Evolutionary conservation across 2,329 filamentous ascomycete genomes (phyloP).

Genomic region (Cercospora zeina): DNA sequence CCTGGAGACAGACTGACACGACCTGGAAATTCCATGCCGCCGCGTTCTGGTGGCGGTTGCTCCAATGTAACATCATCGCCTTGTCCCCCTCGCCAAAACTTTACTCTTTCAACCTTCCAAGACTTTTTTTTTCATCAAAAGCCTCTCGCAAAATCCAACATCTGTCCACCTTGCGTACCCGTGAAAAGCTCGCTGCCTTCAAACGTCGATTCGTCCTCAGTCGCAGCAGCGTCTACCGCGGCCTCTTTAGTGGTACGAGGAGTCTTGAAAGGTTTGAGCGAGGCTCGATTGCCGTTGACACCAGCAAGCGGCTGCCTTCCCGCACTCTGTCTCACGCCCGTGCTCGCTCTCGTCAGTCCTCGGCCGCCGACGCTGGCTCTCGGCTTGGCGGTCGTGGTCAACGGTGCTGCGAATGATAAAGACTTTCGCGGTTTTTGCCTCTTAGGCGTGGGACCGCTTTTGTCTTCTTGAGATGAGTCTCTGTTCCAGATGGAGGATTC

Average conservation of each 20-base stretch:
- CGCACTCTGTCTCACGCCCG: conserved; percentile 28
- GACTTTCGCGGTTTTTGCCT: conserved; percentile 33
- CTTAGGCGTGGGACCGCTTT: conserved; percentile 45
- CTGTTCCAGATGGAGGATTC: conserved; percentile 33
- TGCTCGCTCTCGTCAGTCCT: conserved; percentile 15
- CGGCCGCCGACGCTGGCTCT: conserved; percentile 26
- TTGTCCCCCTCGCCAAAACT: background rate
- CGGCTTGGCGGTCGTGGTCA: conserved; percentile 33
- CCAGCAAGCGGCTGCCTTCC: conserved; percentile 29
- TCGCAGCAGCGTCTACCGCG: conserved; percentile 19
- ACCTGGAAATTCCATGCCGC: no score
- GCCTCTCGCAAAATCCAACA: conserved; percentile 20
- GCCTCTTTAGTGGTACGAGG: background rate
- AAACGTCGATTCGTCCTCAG: conserved; percentile 40
- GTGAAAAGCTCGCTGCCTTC: conserved; percentile 44
- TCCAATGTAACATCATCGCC: background rate
- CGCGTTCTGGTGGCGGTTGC: no score
- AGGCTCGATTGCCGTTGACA: conserved; percentile 34
- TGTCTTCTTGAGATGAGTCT: conserved; percentile 35
- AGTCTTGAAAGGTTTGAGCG: conserved; percentile 29
- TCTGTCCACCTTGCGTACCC: conserved; percentile 37
- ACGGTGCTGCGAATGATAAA: conserved; percentile 22
- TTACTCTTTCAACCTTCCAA: background rate
- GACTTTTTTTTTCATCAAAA: conserved; percentile 18
- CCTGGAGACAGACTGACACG: no score